phyloP scores from a whole-genome alignment of 1,139 yeast species.

The Diutina sp. region DNA sequence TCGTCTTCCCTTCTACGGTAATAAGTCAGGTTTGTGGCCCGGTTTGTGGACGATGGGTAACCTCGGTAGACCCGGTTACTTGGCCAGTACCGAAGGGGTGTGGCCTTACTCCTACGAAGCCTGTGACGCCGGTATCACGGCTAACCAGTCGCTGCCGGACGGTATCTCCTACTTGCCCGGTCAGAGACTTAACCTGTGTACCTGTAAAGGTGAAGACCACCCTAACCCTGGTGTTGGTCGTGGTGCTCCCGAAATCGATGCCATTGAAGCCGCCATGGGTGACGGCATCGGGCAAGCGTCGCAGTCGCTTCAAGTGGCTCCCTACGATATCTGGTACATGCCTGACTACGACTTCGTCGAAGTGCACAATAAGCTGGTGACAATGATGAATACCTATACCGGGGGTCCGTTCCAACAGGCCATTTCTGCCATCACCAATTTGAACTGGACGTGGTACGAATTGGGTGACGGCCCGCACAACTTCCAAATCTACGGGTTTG shows the following conservation, averaged over 20 bases:
- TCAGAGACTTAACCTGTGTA: slow-evolving; percentile 53
- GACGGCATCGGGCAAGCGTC: slow-evolving; percentile 49
- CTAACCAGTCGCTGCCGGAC: slow-evolving; percentile 76
- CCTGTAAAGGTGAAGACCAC: slow-evolving; percentile 66
- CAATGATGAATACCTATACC: slow-evolving; percentile 62
- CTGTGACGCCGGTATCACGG: slow-evolving; percentile 82
- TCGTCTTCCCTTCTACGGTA: slow-evolving; percentile 57
- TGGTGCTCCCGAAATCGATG: slow-evolving; percentile 88
- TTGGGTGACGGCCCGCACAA: slow-evolving; percentile 9
- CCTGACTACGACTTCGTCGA: slow-evolving; percentile 69
- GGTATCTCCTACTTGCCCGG: slow-evolving; percentile 75
- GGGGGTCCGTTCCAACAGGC: slow-evolving; percentile 89
- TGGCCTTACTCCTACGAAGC: slow-evolving; percentile 82
- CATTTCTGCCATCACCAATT: slow-evolving; percentile 57
- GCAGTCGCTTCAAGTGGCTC: slow-evolving; percentile 76
- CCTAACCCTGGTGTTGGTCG: slow-evolving; percentile 73
- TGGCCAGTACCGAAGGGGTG: slow-evolving; percentile 70
- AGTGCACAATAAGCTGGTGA: slow-evolving; percentile 44
- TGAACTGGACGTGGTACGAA: slow-evolving; percentile 34
- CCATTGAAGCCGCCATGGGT: slow-evolving; percentile 56
- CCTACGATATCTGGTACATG: slow-evolving; percentile 74
- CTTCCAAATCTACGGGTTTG: slow-evolving; percentile 23
- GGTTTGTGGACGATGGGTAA: slow-evolving; percentile 87
- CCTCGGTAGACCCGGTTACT: slow-evolving; percentile 71
- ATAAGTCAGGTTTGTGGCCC: slow-evolving; percentile 74